Evolutionary conservation across 2,329 filamentous ascomycete genomes (phyloP).

Genomic region (Fusarium fracticaudum): DNA sequence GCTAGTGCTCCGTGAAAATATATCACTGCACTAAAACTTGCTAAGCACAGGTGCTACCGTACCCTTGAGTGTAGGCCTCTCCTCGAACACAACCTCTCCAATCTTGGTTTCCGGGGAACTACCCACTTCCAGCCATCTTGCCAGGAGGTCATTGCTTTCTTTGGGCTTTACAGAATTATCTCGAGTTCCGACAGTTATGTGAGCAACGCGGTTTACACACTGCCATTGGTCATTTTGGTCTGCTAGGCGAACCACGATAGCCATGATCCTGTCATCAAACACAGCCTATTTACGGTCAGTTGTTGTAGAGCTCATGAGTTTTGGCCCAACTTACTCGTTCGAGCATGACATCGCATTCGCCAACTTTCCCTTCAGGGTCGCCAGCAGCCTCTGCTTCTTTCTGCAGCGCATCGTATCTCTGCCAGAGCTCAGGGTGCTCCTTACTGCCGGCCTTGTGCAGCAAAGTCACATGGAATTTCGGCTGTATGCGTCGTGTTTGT

Average conservation of each 20-base stretch:
- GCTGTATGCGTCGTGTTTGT: conserved; percentile 78
- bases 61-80: conserved; percentile 59
- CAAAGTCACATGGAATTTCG: conserved; percentile 92
- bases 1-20: not conserved
- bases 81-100: conserved; percentile 60
- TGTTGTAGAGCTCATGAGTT: not conserved
- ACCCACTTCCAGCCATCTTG: conserved; percentile 74
- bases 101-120: conserved; percentile 56
- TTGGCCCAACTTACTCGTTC: conserved; percentile 60
- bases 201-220: conserved; percentile 81
- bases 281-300: conserved; percentile 65
- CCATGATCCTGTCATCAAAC: conserved; percentile 89
- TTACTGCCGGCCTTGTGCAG: conserved; percentile 78
- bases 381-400: conserved; percentile 51
- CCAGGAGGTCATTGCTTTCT: conserved; percentile 89
- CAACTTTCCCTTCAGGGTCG: conserved; percentile 55
- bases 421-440: conserved; percentile 77
- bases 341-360: conserved; percentile 70
- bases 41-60: conserved; percentile 59
- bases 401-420: conserved; percentile 73
- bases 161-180: conserved; percentile 82
- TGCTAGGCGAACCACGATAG: conserved; percentile 81
- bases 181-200: conserved; percentile 90
- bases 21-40: conserved; percentile 48
- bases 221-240: conserved; percentile 67